Evolutionary conservation across 495 filamentous ascomycete genomes (phyloP).

Genomic region (Neurospora tetraspora): DNA sequence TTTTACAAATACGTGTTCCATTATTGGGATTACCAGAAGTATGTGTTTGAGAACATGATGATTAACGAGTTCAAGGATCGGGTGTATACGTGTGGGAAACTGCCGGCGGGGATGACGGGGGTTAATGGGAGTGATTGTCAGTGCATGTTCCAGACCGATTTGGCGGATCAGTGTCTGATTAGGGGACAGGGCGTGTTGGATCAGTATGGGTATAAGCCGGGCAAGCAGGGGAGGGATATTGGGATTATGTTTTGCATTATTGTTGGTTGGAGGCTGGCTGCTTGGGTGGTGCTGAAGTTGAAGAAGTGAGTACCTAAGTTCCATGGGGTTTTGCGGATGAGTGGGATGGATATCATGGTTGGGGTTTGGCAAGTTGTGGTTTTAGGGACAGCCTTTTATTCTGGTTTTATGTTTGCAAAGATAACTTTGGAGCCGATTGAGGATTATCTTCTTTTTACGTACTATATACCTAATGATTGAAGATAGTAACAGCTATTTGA

Average conservation of each 20-base stretch:
- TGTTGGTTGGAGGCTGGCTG: constrained; percentile 56
- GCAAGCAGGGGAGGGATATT: constrained; percentile 55
- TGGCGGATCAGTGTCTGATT: constrained; percentile 56
- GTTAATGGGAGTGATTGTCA: constrained; percentile 38
- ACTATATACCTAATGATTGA: background rate
- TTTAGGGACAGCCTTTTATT: background rate
- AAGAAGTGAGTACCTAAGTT: constrained; percentile 10
- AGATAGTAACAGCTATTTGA: too few relatives aligned
- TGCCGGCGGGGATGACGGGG: constrained; percentile 17
- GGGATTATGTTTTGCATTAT: constrained; percentile 69
- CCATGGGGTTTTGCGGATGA: background rate
- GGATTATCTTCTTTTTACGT: background rate
- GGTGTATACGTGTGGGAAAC: constrained; percentile 45
- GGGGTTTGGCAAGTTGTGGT: background rate
- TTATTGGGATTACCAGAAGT: constrained; percentile 76
- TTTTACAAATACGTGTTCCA: constrained; percentile 81
- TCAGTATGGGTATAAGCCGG: constrained; percentile 55
- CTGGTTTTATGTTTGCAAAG: background rate
- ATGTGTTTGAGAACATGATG: constrained; percentile 88
- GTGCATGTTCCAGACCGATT: constrained; percentile 51
- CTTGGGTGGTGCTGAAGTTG: constrained; percentile 29
- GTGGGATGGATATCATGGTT: background rate
- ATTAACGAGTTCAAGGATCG: constrained; percentile 66
- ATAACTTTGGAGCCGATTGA: background rate
- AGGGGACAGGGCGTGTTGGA: constrained; percentile 56